A percentile compares a stretch with the other conserved stretches of the same genome.
phyloP scores from a whole-genome alignment of 257 asterid genomes.

The Echites panduratus region DNA sequence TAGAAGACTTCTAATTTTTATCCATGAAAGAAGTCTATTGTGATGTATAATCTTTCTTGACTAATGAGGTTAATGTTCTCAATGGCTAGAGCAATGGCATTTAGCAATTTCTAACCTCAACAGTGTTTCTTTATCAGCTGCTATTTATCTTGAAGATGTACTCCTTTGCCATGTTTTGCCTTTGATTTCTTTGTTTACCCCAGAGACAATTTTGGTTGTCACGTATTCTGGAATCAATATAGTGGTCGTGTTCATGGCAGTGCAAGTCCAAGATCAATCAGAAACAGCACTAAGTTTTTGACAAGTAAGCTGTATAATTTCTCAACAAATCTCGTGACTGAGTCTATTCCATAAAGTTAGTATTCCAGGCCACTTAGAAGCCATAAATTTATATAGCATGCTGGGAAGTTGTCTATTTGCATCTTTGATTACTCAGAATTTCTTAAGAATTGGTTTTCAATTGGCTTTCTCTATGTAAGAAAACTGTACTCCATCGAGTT shows the following conservation, averaged over 20 bases:
- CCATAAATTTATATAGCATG: neutral
- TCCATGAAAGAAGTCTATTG: no score
- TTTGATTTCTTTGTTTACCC: neutral
- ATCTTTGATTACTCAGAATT: neutral
- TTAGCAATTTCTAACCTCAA: no score
- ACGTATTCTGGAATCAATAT: constrained; percentile 78
- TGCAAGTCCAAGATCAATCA: neutral
- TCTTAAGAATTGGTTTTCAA: neutral
- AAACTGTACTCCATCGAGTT: neutral
- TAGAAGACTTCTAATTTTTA: no score
- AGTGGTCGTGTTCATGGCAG: constrained; percentile 48
- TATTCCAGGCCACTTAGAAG: neutral
- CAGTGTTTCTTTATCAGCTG: neutral
- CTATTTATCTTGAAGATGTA: neutral
- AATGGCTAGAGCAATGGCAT: no score
- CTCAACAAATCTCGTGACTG: constrained; percentile 86
- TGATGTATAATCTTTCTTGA: no score
- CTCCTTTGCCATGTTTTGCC: neutral
- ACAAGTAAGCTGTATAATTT: constrained; percentile 2
- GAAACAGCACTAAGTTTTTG: neutral
- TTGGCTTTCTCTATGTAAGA: neutral
- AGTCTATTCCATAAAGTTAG: constrained; percentile 78
- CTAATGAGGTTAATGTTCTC: no score
- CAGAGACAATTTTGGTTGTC: constrained; percentile 65
- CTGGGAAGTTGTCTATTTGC: neutral